Conservation (phyloP, 2,329 filamentous ascomycete species). For the Tolypocladium pustulatum region DNA sequence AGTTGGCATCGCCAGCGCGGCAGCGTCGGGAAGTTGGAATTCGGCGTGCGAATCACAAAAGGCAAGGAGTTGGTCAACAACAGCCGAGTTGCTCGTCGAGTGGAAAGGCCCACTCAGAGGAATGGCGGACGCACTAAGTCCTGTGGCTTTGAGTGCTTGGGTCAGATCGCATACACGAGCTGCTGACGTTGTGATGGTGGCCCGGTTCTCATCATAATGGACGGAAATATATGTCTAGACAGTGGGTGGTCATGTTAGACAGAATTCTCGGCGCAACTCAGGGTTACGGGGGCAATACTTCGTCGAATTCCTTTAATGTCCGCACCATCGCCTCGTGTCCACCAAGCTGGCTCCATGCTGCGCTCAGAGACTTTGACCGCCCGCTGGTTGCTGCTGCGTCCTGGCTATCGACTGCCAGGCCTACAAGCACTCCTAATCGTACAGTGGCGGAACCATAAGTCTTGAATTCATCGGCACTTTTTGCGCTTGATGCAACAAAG, state of each 20-base stretch:
- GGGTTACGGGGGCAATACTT: background rate
- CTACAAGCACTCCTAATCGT: slow-evolving; percentile 26
- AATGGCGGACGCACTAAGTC: background rate
- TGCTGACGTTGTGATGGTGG: slow-evolving; percentile 21
- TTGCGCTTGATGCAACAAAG: slow-evolving; percentile 20
- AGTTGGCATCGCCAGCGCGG: slow-evolving; percentile 14
- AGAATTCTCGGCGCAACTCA: too few relatives aligned
- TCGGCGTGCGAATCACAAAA: slow-evolving; percentile 14
- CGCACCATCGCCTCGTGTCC: background rate
- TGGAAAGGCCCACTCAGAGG: background rate
- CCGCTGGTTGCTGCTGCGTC: slow-evolving; percentile 7
- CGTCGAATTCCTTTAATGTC: background rate
- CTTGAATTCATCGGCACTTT: slow-evolving; percentile 15
- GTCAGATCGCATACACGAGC: slow-evolving; percentile 6
- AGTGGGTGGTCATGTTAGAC: background rate
- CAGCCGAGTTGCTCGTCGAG: background rate
- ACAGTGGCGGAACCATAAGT: slow-evolving; percentile 24
- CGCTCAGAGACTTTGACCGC: background rate
- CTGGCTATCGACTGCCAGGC: slow-evolving; percentile 22
- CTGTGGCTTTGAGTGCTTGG: slow-evolving; percentile 2
- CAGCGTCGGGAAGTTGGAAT: slow-evolving; percentile 22
- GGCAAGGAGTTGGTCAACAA: background rate
- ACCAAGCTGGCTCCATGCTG: background rate
- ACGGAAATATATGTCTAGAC: slow-evolving; percentile 25
- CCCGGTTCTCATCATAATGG: slow-evolving; percentile 22